Evolutionary conservation across 768 basidiomycete species (phyloP), one percentile per base, ranked within the genome.

Genomic region (Mycena vitilis): DNA sequence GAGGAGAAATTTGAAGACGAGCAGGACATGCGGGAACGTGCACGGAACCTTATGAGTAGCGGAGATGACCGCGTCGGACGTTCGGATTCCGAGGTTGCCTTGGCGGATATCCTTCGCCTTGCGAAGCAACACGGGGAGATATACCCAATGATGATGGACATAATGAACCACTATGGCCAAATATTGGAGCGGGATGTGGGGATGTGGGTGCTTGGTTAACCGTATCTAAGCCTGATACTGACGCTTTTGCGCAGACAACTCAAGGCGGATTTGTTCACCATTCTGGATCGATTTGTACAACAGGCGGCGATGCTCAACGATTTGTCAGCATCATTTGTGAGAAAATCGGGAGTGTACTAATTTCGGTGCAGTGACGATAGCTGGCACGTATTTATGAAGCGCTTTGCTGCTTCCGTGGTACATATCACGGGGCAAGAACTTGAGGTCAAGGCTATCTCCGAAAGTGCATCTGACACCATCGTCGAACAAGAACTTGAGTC

Each of bases 1-100:
- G 95, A 97, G 69, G 95, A 96, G 77, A 93, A 94, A 72, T 93
- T 91, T 52, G 95, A 96, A 73, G 95, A 98, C 75, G 92, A 94
- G 76, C 90, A 93, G 74, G 93, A 96, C 57, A 85, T 94, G 78
- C 88, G 89, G 45, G 90, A 95, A 70, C 86, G 88, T 42, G 82
- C 87, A 44, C 83, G 80, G 42, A 74, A 73, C 55, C 53, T 82
- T 20, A 71, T 84, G 54, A 57, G 68, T 13, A 37, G 51, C 42
- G 77, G 73, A 9, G 81, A 82, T 44, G 75, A 80, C 52, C 75
- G 79, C 15, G 40, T 2, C 18, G 71, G 79, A 4, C 72, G 74
- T 5, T 86, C 86, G 2, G 90, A 90, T 37, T 85, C 87, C 0
- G 88, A 86, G 59, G 75, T 81, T 3, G 84, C 84, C 3, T 74